phyloP scores from a whole-genome alignment of 176 grass and related monocot genomes.

The Saccharum spontaneum region DNA sequence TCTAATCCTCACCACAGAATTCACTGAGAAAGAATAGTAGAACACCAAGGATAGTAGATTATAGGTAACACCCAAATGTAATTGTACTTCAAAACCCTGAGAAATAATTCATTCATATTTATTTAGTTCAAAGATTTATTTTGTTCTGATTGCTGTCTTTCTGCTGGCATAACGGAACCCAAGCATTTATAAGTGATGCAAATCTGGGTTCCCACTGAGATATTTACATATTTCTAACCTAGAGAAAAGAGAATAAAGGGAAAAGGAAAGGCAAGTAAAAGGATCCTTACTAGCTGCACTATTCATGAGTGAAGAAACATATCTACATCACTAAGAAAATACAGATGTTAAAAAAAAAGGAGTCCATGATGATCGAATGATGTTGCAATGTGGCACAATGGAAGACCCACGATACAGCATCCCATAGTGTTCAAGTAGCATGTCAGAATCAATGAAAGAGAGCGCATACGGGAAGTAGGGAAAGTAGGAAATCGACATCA shows the following conservation, averaged over 20 bases:
- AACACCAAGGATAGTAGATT: slow-evolving; percentile 41
- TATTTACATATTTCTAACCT: slow-evolving; percentile 1
- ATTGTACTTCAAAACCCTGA: slow-evolving; percentile 46
- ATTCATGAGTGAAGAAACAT: neutral
- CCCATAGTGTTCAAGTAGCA: slow-evolving; percentile 46
- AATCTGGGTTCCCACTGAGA: neutral
- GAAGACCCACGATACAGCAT: slow-evolving; percentile 8
- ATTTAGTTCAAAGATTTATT: slow-evolving; percentile 41
- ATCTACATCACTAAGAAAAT: slow-evolving; percentile 10
- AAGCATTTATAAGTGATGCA: neutral
- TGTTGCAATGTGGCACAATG: slow-evolving; percentile 26
- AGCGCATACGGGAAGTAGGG: slow-evolving; percentile 23
- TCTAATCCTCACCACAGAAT: slow-evolving; percentile 48
- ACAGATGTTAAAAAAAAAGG: neutral
- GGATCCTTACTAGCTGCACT: neutral
- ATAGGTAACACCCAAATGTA: slow-evolving; percentile 60
- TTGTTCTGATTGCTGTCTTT: neutral
- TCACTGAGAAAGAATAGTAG: slow-evolving; percentile 48
- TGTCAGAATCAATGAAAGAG: slow-evolving; percentile 49
- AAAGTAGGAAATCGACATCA: slow-evolving; percentile 49
- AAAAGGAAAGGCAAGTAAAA: slow-evolving; percentile 7
- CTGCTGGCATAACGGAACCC: neutral
- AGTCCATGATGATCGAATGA: slow-evolving; percentile 7
- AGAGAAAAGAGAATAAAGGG: neutral
- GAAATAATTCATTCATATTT: slow-evolving; percentile 58